Evolutionary conservation across 345 rosid species (phyloP), one percentile per base, ranked within the genome.

Genomic region (Brassica rapa): DNA sequence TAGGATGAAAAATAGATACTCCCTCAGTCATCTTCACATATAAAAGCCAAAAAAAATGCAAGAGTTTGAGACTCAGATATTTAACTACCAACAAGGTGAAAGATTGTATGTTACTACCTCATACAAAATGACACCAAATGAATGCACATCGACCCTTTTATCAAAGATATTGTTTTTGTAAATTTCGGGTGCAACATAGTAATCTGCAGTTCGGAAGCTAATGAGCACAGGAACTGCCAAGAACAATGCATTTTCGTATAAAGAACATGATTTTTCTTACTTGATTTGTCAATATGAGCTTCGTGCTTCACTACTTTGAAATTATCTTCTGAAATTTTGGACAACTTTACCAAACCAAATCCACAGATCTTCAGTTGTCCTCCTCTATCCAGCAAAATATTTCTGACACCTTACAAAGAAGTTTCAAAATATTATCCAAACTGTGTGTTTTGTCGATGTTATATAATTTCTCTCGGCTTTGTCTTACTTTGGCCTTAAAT

Each of bases 341-440:
- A 87, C 78, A 88, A 30, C 70, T 84, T 87, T 72, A 88, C 49
- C 88, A 89, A 79, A 73, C 98, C 98, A 81, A 93, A 95, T 76
- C 98, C 99, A 85, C 93, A 73, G 61, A 95, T 83, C 90, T 95
- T 95, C 86, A 90, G 66, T 1, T 83, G 92, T 41, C 97, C 96
- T 71, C 98, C 91, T 77, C 78, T 85, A 90, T 93, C 99, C 88
- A 91, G 91, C 94, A 93, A 91, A 89, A 95, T 86, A 88, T 95
- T 93, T 91, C 99, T 95, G 99, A 88, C 94, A 95, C 98, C 99
- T 95, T 95, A 90, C 88, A 82, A 87, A 90, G 86, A 81, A 88
- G 85, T 84, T 89, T 85, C 87, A 85, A 80, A 80, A 80, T 72
- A 80, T 80, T 74, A 80, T 73, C 74, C 66, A 68, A 73, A 79